Evolutionary conservation across 2,329 filamentous ascomycete genomes (phyloP).

Genomic region (Pezicula rhizophila): DNA sequence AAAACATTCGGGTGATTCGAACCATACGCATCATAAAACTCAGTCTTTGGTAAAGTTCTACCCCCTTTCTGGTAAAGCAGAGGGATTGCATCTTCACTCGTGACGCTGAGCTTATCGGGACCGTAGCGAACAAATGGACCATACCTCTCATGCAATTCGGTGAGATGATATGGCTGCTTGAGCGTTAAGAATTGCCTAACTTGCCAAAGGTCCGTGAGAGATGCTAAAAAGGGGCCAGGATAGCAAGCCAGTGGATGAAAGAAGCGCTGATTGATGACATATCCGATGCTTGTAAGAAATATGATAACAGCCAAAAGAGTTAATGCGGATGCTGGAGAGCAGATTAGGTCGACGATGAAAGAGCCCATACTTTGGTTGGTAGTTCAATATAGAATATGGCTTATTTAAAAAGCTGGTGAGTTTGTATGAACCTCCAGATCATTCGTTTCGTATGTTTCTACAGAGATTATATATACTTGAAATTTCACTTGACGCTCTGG

Average conservation of each 20-base stretch:
- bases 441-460: no score
- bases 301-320: background rate
- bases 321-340: slow-evolving; percentile 17
- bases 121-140: slow-evolving; percentile 20
- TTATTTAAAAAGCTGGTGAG: no score
- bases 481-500: no score
- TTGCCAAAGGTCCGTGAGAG: slow-evolving; percentile 1
- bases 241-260: background rate
- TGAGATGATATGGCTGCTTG: slow-evolving; percentile 18
- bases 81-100: slow-evolving; percentile 22
- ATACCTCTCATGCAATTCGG: slow-evolving; percentile 27
- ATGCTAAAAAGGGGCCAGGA: background rate
- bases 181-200: background rate
- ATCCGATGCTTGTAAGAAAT: background rate
- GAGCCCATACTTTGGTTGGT: no score
- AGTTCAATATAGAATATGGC: no score
- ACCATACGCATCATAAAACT: no score
- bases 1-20: no score
- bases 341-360: no score
- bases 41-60: no score
- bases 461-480: no score
- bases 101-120: slow-evolving; percentile 26
- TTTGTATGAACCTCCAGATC: no score
- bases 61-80: slow-evolving; percentile 24
- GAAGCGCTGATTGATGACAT: background rate